Evolutionary conservation across 495 filamentous ascomycete species (phyloP).

Genomic region (Xylaria telfairii): DNA sequence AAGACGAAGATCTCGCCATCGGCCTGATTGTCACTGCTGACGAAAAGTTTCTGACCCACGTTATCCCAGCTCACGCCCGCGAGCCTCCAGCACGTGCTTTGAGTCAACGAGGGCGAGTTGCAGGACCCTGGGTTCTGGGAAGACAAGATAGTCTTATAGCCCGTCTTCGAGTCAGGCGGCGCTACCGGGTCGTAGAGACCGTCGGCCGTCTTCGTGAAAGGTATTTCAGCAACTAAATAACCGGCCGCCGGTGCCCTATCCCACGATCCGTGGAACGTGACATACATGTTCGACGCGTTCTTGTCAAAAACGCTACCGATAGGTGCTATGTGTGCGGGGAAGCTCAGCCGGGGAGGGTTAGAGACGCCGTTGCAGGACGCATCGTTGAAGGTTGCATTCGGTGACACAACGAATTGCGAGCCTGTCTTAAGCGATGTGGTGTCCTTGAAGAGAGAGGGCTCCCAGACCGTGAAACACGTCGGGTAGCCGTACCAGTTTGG

Average conservation of each 20-base stretch:
- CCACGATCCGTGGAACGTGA: slow-evolving; percentile 67
- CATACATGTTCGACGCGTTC: slow-evolving; percentile 54
- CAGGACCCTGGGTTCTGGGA: slow-evolving; percentile 37
- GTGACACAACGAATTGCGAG: slow-evolving; percentile 56
- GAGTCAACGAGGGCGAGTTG: slow-evolving; percentile 34
- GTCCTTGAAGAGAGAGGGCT: slow-evolving; percentile 53
- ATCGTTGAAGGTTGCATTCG: slow-evolving; percentile 55
- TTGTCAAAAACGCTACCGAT: slow-evolving; percentile 56
- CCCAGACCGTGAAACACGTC: slow-evolving; percentile 68
- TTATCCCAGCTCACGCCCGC: slow-evolving; percentile 43
- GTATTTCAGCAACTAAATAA: slow-evolving; percentile 57
- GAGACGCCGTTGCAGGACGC: slow-evolving; percentile 50
- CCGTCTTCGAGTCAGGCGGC: slow-evolving; percentile 37
- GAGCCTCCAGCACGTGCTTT: slow-evolving; percentile 41
- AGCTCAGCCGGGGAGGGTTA: slow-evolving; percentile 55
- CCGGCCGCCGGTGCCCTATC: slow-evolving; percentile 57
- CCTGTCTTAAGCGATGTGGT: slow-evolving; percentile 53
- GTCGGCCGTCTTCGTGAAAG: slow-evolving; percentile 48
- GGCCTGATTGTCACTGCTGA: slow-evolving; percentile 48
- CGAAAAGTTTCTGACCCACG: slow-evolving; percentile 38
- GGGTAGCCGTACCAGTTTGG: slow-evolving; percentile 68
- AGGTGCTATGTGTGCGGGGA: slow-evolving; percentile 63
- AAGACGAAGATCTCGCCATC: slow-evolving; percentile 53
- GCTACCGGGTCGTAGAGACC: slow-evolving; percentile 44
- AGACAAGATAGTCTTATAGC: slow-evolving; percentile 44